phyloP scores from a whole-genome alignment of 2,329 filamentous ascomycete species.

The Chrysosporium keratinophilum region DNA sequence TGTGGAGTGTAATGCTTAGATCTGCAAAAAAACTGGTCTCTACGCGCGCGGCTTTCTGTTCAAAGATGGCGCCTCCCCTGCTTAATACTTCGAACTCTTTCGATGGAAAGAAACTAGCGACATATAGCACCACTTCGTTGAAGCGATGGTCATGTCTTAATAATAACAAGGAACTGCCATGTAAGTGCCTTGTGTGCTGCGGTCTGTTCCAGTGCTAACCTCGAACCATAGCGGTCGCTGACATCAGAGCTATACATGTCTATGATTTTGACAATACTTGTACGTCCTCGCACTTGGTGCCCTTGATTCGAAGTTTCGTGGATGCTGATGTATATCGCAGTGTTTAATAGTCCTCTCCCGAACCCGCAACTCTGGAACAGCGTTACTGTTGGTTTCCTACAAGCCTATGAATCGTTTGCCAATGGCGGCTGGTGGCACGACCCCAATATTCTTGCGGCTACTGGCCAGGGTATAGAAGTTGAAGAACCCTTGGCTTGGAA shows the following conservation, averaged over 20 bases:
- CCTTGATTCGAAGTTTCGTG: background rate
- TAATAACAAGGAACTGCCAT: conserved; percentile 51
- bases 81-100: conserved; percentile 22
- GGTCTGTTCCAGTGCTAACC: conserved; percentile 3
- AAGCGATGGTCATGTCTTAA: conserved; percentile 74
- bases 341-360: conserved; percentile 84
- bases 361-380: conserved; percentile 81
- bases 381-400: conserved; percentile 64
- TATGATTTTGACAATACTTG: conserved; percentile 98
- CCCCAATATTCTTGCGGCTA: conserved; percentile 69
- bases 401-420: conserved; percentile 62
- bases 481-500: conserved; percentile 80
- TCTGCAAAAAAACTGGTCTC: conserved; percentile 31
- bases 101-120: conserved; percentile 19
- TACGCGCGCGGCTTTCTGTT: conserved; percentile 21
- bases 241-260: conserved; percentile 72
- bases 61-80: conserved; percentile 23
- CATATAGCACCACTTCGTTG: conserved; percentile 59
- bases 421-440: conserved; percentile 98
- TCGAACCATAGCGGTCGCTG: conserved; percentile 43
- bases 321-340: conserved; percentile 36
- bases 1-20: conserved; percentile 20
- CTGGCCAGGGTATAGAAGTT: conserved; percentile 67
- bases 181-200: conserved; percentile 33
- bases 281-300: conserved; percentile 36